Percentiles rank a stretch among this genome's conserved stretches.
phyloP scores from a whole-genome alignment of 768 basidiomycete genomes.

The Boletus sensibilis region DNA sequence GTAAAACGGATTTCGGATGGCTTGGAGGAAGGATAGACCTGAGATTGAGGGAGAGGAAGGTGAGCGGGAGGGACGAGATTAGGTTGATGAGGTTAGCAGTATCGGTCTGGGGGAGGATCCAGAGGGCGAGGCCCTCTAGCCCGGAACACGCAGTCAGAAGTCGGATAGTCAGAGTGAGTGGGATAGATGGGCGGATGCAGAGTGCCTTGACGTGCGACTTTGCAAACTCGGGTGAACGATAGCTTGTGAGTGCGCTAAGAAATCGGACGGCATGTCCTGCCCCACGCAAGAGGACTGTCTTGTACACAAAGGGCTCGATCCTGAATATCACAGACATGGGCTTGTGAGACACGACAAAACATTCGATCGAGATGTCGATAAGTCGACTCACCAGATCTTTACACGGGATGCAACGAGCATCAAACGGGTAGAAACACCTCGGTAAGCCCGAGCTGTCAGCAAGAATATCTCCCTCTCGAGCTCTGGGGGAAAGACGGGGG shows the following conservation, averaged over 20 bases:
- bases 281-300: slow-evolving; percentile 15
- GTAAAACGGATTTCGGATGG: not conserved
- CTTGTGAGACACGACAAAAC: not conserved
- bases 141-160: slow-evolving; percentile 13
- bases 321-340: not conserved
- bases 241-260: slow-evolving; percentile 3
- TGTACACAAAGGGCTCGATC: slow-evolving; percentile 23
- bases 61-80: slow-evolving; percentile 14
- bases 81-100: not conserved
- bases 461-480: slow-evolving; percentile 22
- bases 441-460: slow-evolving; percentile 7
- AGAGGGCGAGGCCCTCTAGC: slow-evolving; percentile 17
- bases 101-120: slow-evolving; percentile 8
- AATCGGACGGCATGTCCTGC: slow-evolving; percentile 10
- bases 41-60: slow-evolving; percentile 18
- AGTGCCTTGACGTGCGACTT: slow-evolving; percentile 13
- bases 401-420: slow-evolving; percentile 20
- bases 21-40: not conserved
- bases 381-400: slow-evolving; percentile 14
- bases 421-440: slow-evolving; percentile 8
- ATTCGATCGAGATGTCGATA: not conserved
- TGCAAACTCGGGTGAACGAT: slow-evolving; percentile 9
- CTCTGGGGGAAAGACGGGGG: slow-evolving; percentile 19
- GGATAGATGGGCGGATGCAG: slow-evolving; percentile 18
- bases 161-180: not conserved